A percentile compares a stretch with the other conserved stretches of the same genome.
These are phyloP conservation scores for Madurella fahalii DNA, from an alignment of 2,329 filamentous ascomycete genomes.

Conservation along the genomic window DNA sequence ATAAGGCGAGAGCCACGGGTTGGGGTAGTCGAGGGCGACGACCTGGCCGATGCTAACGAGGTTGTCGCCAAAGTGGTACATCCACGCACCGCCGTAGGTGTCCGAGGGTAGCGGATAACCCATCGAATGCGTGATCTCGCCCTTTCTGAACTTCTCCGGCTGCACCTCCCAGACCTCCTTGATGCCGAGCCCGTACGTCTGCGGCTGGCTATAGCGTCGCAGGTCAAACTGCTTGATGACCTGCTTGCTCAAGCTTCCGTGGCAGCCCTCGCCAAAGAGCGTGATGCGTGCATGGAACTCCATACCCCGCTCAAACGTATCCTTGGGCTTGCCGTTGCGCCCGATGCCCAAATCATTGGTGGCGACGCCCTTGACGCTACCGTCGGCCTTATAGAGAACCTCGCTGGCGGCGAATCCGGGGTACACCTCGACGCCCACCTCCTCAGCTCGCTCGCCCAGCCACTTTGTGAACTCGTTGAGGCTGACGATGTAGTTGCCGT, in stretches of 20 bases:
- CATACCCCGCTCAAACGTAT: constrained; percentile 93
- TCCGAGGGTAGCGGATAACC: constrained; percentile 85
- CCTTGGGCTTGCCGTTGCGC: constrained; percentile 78
- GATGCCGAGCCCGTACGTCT: constrained; percentile 90
- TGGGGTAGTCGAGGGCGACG: constrained; percentile 89
- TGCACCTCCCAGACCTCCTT: constrained; percentile 98
- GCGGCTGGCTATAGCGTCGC: constrained; percentile 80
- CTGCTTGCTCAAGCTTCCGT: constrained; percentile 92
- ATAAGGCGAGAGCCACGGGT: constrained; percentile 95
- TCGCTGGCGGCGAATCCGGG: constrained; percentile 94
- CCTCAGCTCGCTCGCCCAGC: constrained; percentile 94
- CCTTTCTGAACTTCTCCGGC: constrained; percentile 86
- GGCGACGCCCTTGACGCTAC: constrained; percentile 87
- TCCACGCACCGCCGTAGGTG: constrained; percentile 96
- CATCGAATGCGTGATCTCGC: constrained; percentile 82
- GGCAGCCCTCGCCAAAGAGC: constrained; percentile 89
- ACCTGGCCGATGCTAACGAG: constrained; percentile 89
- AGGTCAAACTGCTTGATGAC: constrained; percentile 92
- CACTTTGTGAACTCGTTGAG: constrained; percentile 94
- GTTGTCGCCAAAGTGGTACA: constrained; percentile 99
- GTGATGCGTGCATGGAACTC: constrained; percentile 93
- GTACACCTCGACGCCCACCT: constrained; percentile 92
- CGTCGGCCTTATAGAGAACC: constrained; percentile 80
- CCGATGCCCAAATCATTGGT: constrained; percentile 91
- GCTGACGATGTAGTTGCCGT: constrained; percentile 96